A percentile compares a stretch with the other conserved stretches of the same genome.
Evolutionary conservation across 495 filamentous ascomycete species (phyloP).

Genomic region (Trichoderma virens): DNA sequence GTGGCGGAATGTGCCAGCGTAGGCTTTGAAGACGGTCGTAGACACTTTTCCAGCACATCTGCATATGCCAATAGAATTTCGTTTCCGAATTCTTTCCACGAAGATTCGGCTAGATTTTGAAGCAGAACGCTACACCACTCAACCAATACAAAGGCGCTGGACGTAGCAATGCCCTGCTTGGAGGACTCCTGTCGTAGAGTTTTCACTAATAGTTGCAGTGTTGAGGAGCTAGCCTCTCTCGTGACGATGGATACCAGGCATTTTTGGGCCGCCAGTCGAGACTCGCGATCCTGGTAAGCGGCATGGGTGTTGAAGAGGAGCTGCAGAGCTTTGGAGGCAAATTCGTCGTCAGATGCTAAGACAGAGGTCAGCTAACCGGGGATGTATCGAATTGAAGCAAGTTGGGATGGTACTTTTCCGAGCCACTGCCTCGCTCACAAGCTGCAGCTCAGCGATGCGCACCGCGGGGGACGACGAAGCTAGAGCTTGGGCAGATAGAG

Average conservation of each 20-base stretch:
- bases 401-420: conserved; percentile 31
- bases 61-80: conserved; percentile 55
- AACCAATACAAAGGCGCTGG: conserved; percentile 78
- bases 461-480: conserved; percentile 42
- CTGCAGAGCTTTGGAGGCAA: conserved; percentile 43
- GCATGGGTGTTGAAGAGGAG: conserved; percentile 79
- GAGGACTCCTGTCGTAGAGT: conserved; percentile 54
- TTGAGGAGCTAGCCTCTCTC: conserved; percentile 36
- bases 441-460: conserved; percentile 34
- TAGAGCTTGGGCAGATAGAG: conserved; percentile 23
- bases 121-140: conserved; percentile 80
- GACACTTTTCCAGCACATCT: conserved; percentile 65
- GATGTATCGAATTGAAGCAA: neutral
- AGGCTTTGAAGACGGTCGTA: conserved; percentile 51
- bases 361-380: neutral
- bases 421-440: conserved; percentile 39
- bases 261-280: conserved; percentile 69
- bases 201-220: conserved; percentile 51
- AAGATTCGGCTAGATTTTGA: conserved; percentile 46
- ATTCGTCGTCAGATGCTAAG: conserved; percentile 33
- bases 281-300: conserved; percentile 77
- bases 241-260: conserved; percentile 61
- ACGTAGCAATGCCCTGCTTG: conserved; percentile 66
- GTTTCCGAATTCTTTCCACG: conserved; percentile 59
- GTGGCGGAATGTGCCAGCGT: conserved; percentile 59